These are phyloP conservation scores for Cylindrotheca closterium DNA, from an alignment of 108 stramenopile species.

Conservation along the genomic window DNA sequence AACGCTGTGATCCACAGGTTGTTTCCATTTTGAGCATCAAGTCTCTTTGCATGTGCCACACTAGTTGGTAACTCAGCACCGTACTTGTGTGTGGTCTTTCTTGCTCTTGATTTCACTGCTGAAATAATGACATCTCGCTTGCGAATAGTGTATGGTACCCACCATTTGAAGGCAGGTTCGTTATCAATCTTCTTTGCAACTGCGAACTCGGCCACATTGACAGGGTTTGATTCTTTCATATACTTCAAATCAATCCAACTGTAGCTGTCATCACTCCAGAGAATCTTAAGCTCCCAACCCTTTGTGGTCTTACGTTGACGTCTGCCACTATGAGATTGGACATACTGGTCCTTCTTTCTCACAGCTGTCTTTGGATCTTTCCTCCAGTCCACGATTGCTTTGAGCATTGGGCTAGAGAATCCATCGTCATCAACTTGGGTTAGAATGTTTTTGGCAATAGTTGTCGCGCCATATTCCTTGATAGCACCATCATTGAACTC, in stretches of 20 bases:
- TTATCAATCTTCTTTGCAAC: constrained; percentile 12
- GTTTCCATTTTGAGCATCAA: no score
- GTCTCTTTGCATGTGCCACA: no score
- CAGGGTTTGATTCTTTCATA: constrained; percentile 56
- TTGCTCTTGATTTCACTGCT: constrained; percentile 1
- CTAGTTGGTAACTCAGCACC: constrained; percentile 53
- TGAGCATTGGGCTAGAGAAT: constrained; percentile 6
- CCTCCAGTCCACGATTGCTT: constrained; percentile 27
- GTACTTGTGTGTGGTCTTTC: constrained; percentile 41
- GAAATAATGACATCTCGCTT: constrained; percentile 25
- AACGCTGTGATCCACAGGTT: no score
- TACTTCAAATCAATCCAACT: constrained; percentile 29
- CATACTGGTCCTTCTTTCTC: not conserved
- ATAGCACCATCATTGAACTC: constrained; percentile 56
- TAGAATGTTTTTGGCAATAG: constrained; percentile 54
- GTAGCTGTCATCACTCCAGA: constrained; percentile 36
- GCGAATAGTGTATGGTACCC: constrained; percentile 33
- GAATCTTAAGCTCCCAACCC: constrained; percentile 48
- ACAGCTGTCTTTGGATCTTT: constrained; percentile 4
- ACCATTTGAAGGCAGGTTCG: constrained; percentile 56
- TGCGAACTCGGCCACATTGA: constrained; percentile 58
- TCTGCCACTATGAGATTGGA: not conserved
- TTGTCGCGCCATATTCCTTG: no score
- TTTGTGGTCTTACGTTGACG: constrained; percentile 36
- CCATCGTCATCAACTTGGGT: constrained; percentile 40